Evolutionary conservation across 257 asterid genomes (phyloP), one percentile per base, ranked within the genome.

Genomic region (Scutellaria barbata): DNA sequence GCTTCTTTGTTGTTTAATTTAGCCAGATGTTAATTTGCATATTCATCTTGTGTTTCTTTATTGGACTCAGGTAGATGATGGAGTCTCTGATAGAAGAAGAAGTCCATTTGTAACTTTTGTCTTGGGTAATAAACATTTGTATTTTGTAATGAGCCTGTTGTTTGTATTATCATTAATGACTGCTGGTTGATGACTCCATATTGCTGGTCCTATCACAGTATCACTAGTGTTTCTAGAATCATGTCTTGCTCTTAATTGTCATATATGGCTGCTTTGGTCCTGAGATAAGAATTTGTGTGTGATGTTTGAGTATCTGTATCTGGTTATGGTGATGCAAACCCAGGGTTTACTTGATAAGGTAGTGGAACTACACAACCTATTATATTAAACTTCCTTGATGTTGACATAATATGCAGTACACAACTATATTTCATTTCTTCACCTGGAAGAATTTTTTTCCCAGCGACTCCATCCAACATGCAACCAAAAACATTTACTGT

Each of bases 21-120:
- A 16, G 40, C 63, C 13, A 30, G 43, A 50, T 46, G 40, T 54
- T 54, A 59, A 37, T 73, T 69, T 53, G 17, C 50, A 35, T 69
- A 20, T 63, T 74, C 50, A 72, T 80, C 55, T 39, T 45, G 56
- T 40, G 73, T 62, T 68, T 65, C 61, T 69, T 78, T 60, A 62
- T 18, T 78, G 72, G 66, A 72, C 66, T 79, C 88, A 94, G 98
- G 89, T 70, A 62, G 86, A 75, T 66, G 82, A 77, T 78, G 90
- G 89, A 84, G 74, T 76, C 78, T 75, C 79, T 82, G 73, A 73
- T 71, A 63, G 80, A 69, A 84, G 79, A 75, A 69, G 67, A 57
- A 63, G n/a, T 48, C 96, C 96, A 3, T 89, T 85, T 74, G 75
- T 90, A 57, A 68, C 97, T 59, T 94, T 91, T 82, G 95, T 94